Percentiles rank a stretch among this genome's conserved stretches.
phyloP scores from a whole-genome alignment of 768 basidiomycete genomes.

The Pisolithus tinctorius region DNA sequence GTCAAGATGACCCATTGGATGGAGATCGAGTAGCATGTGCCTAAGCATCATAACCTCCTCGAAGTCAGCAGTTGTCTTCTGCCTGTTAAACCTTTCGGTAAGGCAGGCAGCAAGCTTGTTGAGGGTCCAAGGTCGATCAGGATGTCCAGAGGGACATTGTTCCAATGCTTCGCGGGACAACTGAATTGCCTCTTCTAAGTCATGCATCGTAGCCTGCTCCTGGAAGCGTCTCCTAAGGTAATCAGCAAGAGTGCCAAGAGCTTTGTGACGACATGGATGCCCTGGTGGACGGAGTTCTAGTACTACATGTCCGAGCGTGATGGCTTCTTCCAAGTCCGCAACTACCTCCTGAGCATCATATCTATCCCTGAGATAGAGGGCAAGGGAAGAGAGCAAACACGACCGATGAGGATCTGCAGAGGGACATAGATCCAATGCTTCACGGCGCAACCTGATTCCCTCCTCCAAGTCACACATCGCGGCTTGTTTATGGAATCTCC shows the following conservation, averaged over 20 bases:
- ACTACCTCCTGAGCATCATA: background rate
- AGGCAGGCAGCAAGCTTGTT: background rate
- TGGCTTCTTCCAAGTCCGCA: background rate
- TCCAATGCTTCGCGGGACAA: background rate
- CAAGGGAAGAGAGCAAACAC: background rate
- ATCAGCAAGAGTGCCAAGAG: background rate
- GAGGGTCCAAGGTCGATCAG: background rate
- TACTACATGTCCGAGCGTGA: background rate
- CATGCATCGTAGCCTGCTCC: background rate
- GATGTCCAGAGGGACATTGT: background rate
- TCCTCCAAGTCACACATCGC: background rate
- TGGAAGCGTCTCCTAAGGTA: background rate
- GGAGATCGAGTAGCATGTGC: background rate
- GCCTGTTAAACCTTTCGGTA: background rate
- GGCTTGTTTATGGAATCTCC: background rate
- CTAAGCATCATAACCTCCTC: background rate
- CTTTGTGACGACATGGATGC: background rate
- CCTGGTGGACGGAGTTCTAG: background rate
- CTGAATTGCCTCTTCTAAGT: background rate
- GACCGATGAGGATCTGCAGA: background rate
- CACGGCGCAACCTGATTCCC: background rate
- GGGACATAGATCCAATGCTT: background rate
- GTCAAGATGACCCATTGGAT: background rate
- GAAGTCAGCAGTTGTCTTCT: background rate
- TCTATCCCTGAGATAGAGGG: background rate